phyloP scores from a whole-genome alignment of 768 basidiomycete genomes.

The Rhizopogon vinicolor region DNA sequence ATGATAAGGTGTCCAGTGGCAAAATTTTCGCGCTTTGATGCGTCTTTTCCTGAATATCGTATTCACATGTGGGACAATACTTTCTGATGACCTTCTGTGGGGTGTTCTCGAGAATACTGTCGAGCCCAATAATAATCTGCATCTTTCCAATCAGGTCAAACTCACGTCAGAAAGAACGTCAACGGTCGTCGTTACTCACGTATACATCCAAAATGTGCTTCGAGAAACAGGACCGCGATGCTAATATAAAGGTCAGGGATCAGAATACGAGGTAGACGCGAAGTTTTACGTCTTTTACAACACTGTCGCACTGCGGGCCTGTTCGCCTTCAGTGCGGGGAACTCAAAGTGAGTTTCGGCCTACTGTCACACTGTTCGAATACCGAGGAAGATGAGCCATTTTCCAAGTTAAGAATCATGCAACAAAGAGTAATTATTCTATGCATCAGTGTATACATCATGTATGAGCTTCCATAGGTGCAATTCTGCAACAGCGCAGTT shows the following conservation, averaged over 20 bases:
- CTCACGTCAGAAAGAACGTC: slow-evolving; percentile 51
- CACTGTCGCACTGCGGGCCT: slow-evolving; percentile 18
- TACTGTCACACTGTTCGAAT: background rate
- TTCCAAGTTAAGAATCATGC: slow-evolving; percentile 36
- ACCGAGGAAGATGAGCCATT: slow-evolving; percentile 10
- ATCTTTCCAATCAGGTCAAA: slow-evolving; percentile 46
- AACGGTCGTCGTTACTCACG: slow-evolving; percentile 60
- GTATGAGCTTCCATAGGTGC: background rate
- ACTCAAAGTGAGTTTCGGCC: slow-evolving; percentile 39
- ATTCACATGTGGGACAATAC: slow-evolving; percentile 10
- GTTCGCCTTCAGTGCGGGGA: slow-evolving; percentile 59
- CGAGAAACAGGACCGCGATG: slow-evolving; percentile 48
- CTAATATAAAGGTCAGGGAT: slow-evolving; percentile 37
- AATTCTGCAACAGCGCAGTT: background rate
- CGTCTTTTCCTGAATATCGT: background rate
- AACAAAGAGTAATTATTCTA: background rate
- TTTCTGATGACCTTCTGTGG: slow-evolving; percentile 41
- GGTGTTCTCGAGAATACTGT: slow-evolving; percentile 7
- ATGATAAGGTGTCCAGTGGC: slow-evolving; percentile 51
- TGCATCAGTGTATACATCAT: slow-evolving; percentile 6
- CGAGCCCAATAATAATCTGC: background rate
- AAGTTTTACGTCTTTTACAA: background rate
- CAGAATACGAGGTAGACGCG: slow-evolving; percentile 46
- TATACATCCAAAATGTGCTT: slow-evolving; percentile 63
- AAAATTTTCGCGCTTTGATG: background rate